These are phyloP conservation scores for Penicillium paradoxum DNA, from an alignment of 495 filamentous ascomycete genomes.

Conservation along the genomic window DNA sequence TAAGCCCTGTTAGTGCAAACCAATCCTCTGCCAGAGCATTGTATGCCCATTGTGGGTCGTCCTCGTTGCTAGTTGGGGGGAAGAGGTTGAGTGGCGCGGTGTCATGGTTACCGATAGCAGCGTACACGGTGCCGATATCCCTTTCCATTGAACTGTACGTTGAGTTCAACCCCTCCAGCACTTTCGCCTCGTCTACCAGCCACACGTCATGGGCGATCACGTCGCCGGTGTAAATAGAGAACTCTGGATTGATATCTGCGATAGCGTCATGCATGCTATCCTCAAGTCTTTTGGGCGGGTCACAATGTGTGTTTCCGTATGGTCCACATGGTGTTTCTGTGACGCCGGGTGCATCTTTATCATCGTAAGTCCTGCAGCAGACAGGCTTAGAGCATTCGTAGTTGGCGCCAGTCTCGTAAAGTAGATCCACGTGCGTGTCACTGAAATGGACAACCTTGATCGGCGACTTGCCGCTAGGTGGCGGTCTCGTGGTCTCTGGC, in stretches of 20 bases:
- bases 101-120: conserved; percentile 54
- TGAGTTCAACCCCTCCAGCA: conserved; percentile 36
- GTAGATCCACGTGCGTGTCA: conserved; percentile 52
- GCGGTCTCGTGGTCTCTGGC: conserved; percentile 33
- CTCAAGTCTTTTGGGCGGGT: conserved; percentile 46
- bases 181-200: conserved; percentile 30
- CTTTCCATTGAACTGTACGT: conserved; percentile 34
- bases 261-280: conserved; percentile 51
- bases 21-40: conserved; percentile 43
- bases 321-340: conserved; percentile 41
- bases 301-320: conserved; percentile 48
- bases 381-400: conserved; percentile 52
- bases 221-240: conserved; percentile 32
- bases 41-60: conserved; percentile 48
- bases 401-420: conserved; percentile 46
- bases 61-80: conserved; percentile 30
- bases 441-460: conserved; percentile 52
- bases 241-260: conserved; percentile 18
- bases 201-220: conserved; percentile 29
- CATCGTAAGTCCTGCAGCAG: conserved; percentile 48
- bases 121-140: conserved; percentile 39
- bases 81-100: conserved; percentile 48
- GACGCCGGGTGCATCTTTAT: conserved; percentile 38
- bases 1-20: conserved; percentile 38
- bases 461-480: conserved; percentile 40